Base-by-base conservation (phyloP, 148 eudicot species). In the Gaultheria prostrata region DNA sequence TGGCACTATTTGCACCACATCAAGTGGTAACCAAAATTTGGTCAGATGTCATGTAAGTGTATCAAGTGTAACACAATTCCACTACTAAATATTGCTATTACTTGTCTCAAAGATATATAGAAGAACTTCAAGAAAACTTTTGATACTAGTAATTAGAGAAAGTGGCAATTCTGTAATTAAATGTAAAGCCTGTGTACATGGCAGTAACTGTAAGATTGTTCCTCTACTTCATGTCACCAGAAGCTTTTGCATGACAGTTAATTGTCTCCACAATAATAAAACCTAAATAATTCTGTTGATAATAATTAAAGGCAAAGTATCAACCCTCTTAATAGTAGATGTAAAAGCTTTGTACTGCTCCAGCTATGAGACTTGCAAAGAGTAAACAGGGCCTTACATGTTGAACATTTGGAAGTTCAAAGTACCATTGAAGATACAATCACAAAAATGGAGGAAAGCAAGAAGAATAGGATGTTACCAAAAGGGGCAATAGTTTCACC, bases 381-480 rank as follows among this genome's bases (percentile, higher is more conserved):
- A 67, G 72, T 59, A 21, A 21, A 26, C 33, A 32, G 73, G 73
- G 35, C 33, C 73, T 69, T 69, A 14, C 73, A 4, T 28, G 2
- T 71, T 35, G 53, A 8, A 43, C 46, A 75, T 74, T 3, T 21
- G 50, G 20, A 74, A 75, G 28, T 51, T 63, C 43, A 67, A 35
- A 63, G 28, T 57, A 57, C 32, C 33, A 50, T 13, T 59, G 30
- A 20, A 39, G 17, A 80, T 33, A n/a, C 3, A 24, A 80, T 61
- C 28, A 45, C 33, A n/a, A 54, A 20, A 21, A 30, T 67, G 39
- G 32, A 84, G 70, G 33, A 65, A 78, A 84, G 77, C 74, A 84
- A 69, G 70, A 69, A 49, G 50, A 65, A 78, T 17, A 82, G 11
- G 53, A 86, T 70, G 51, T 59, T 79, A 57, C 67, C 79, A 72